Evolutionary conservation across 208 protist genomes (phyloP), one percentile per base, ranked within the genome.

Genomic region (Trypanosoma melophagium): DNA sequence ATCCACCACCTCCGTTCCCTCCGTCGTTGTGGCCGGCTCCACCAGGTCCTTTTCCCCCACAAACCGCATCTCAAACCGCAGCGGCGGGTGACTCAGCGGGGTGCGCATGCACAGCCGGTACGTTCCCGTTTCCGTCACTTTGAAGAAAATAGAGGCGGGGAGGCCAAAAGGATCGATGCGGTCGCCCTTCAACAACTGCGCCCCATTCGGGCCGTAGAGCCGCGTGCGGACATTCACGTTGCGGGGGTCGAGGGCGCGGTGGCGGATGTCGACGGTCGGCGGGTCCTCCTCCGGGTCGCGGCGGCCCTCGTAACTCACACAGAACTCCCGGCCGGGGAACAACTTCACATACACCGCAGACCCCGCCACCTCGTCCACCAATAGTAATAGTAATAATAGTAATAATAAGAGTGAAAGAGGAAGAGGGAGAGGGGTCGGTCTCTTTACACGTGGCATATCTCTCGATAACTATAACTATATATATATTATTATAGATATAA

Each of bases 31-130:
- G 12, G 77, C 76, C 25, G 82, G 79, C 19, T 82, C 69, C 0
- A 89, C 63, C 2, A 84, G 54, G 58, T 93, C 87, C 41, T 84
- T 86, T 35, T 75, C 74, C 0, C 82, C 75, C 41, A 77, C 71
- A 76, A 93, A 90, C 3, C 62, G 75, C 65, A 90, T 79, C 38
- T 90, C 84, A 60, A 90, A 80, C 19, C 74, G 64, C 56, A 93
- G 77, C 10, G 80, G 65, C 12, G 87, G 84, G 41, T 87, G 79
- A 49, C 61, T 80, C 53, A 81, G 56, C 8, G 80, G 84, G 8
- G 81, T 82, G 24, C 69, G 45, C 24, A 93, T 70, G 66, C 87
- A 93, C 55, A 93, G 47, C 38, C 77, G 82, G 63, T 93, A 93
- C 22, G 74, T 78, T 0, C 87, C 87, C 0, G 75, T 87, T 63